A percentile compares a stretch with the other conserved stretches of the same genome.
phyloP scores from a whole-genome alignment of 805 yeast species.

The Metschnikowia bowlesiae region DNA sequence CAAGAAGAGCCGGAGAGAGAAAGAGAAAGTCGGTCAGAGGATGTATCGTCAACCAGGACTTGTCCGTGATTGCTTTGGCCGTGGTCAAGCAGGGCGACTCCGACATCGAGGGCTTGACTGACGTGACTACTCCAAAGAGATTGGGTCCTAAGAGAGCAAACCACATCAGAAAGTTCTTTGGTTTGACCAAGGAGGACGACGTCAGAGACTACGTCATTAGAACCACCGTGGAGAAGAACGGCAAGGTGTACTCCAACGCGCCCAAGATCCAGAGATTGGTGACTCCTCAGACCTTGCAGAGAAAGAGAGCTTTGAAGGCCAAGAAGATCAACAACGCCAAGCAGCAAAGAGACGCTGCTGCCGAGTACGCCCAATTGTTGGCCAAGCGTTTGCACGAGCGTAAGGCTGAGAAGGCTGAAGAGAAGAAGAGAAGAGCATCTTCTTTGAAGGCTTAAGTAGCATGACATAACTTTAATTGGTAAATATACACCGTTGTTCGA shows the following conservation, averaged over 20 bases:
- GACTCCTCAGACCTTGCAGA: constrained; percentile 98
- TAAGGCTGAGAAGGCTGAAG: constrained; percentile 97
- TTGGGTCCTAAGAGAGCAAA: constrained; percentile 99
- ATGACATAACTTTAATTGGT: constrained; percentile 16
- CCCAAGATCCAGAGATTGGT: constrained; percentile 99
- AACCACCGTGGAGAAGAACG: constrained; percentile 98
- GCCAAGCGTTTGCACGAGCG: constrained; percentile 98
- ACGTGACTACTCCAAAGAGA: constrained; percentile 94
- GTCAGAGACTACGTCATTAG: constrained; percentile 84
- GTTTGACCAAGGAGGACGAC: constrained; percentile 91
- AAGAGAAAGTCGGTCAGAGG: constrained; percentile 99
- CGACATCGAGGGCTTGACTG: constrained; percentile 95
- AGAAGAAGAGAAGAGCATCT: constrained; percentile 99
- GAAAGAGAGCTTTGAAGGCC: constrained; percentile 96
- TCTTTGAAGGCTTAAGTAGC: constrained; percentile 79
- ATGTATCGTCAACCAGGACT: constrained; percentile 95
- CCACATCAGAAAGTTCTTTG: constrained; percentile 99
- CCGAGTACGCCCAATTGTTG: constrained; percentile 98
- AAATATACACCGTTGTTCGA: constrained; percentile 17
- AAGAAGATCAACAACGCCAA: constrained; percentile 95
- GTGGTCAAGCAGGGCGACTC: constrained; percentile 96
- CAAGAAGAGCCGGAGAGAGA: constrained; percentile 99
- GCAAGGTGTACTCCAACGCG: constrained; percentile 98
- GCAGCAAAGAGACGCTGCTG: constrained; percentile 99
- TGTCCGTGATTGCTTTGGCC: constrained; percentile 90